Base-by-base conservation (phyloP, 2,329 filamentous ascomycete genomes). In the Elsinoe arachidis region DNA sequence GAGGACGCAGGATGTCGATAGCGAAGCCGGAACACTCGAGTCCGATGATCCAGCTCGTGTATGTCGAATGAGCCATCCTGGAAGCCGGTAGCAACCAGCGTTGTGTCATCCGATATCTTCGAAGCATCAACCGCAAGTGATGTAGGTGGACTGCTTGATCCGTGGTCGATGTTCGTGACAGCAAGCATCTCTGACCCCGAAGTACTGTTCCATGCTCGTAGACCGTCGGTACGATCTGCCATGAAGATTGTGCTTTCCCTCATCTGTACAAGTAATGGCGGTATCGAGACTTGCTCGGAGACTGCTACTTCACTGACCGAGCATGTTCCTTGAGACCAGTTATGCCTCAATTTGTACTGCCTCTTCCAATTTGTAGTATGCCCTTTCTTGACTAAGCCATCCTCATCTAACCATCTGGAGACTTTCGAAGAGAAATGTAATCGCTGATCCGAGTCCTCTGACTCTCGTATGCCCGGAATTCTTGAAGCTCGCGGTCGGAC, bases 291-390 rank as follows among this genome's bases (percentile, higher is more conserved):
- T 43, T 73, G 64, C 58, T 78, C 74, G 55, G 78, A 74, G 21
- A 90, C 79, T 44, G 84, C 78, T 30, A 96, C 81, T 70, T 95
- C 88, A 35, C 87, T 84, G 11, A 96, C 83, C 37, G 82, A 86
- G 65, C 90, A 95, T 63, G 82, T 84, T 0, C 92, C 93, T 61
- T 80, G 82, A 1, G 87, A 82, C 93, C 93, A 97, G 72, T 97
- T 97, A 68, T 96, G 87, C 46, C 88, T 81, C 52, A 96, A 77
- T 66, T 86, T 89, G 72, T 95, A 97, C 65, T 93, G 87, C 60
- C 82, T 80, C 74, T 95, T 95, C 91, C 91, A 96, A 67, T 93
- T 82, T 47, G 81, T 84, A 17, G 73, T 66, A 5, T 68, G 70
- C 11, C 76, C 76, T 59, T 73, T 72, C 57, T 72, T 73, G 19